Percentiles rank a stretch among this genome's conserved stretches.
These are phyloP conservation scores for Curvularia spicifera DNA, from an alignment of 2,329 filamentous ascomycete species.

Conservation along the genomic window DNA sequence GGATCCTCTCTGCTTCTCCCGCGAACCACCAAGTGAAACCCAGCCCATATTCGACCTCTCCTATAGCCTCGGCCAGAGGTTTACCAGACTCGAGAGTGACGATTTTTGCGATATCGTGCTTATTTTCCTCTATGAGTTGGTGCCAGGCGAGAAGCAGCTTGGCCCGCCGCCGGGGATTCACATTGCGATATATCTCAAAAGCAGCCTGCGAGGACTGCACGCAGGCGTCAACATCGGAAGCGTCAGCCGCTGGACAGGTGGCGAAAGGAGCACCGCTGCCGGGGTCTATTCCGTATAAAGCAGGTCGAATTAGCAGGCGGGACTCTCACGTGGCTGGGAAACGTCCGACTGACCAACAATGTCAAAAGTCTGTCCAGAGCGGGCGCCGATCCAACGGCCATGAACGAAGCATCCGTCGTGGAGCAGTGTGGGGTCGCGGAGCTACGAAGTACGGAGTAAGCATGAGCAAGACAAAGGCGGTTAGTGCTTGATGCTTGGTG, in stretches of 20 bases:
- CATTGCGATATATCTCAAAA: not conserved
- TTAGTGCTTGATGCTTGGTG: not conserved
- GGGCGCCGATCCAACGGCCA: not conserved
- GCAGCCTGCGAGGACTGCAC: constrained; percentile 5
- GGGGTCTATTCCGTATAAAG: not conserved
- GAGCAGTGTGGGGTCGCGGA: not conserved
- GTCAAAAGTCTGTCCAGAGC: not conserved
- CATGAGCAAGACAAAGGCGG: not conserved
- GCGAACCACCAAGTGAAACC: constrained; percentile 37
- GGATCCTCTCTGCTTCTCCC: constrained; percentile 31
- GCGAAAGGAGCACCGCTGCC: not conserved
- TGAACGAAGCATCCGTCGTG: constrained; percentile 1
- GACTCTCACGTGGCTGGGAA: not conserved
- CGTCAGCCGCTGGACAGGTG: not conserved
- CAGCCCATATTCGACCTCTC: constrained; percentile 31
- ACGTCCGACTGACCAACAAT: not conserved
- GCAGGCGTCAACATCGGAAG: constrained; percentile 3
- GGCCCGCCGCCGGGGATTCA: not conserved
- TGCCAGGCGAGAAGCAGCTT: constrained; percentile 4
- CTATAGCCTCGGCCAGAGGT: constrained; percentile 60
- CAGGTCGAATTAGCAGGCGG: not conserved
- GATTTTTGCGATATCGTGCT: not conserved
- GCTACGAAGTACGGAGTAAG: not conserved
- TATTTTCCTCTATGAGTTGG: constrained; percentile 3
- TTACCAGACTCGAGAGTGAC: constrained; percentile 57